Base-by-base conservation (phyloP, 257 asterid species). In the Ligustrum vulgare region DNA sequence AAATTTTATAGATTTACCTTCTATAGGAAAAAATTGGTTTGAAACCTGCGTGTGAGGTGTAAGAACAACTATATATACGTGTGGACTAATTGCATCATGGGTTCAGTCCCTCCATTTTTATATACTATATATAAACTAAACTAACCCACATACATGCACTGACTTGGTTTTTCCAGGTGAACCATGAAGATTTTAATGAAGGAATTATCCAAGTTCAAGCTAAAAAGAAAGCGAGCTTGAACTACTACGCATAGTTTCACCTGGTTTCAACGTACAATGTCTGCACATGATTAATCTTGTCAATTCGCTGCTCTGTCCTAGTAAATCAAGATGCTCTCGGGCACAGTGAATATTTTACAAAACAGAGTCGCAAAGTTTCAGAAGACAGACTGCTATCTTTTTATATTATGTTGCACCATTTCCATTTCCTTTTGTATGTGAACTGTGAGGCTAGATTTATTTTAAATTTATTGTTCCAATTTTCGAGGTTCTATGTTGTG, bases 161-260 rank as follows among this genome's bases (percentile, higher is more conserved):
- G 15, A 56, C 65, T 37, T 68, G 22, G 13, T 11, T 75, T 70
- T 54, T 28, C 32, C 80, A 91, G 98, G 98, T 93, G 79, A 93
- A 88, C 81, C 98, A 93, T 56, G 98, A 93, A 82, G 98, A 93
- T 83, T 93, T 90, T 72, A 93, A 93, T 43, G 98, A 91, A 85
- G 98, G 98, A 31, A 93, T 91, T 66, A 93, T 93, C 63, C 98
- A 91, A 91, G 98, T 93, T 81, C 97, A 93, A 84, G 98, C 97
- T 0, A 93, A 93, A 82, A 91, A 91, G 91, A 91, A 93, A 83
- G 90, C 93, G 79, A 88, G 97, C 89, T 83, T 89, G 72, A 89
- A 89, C 83, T 93, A 91, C 87, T 93, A 89, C 62, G 98, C 96
- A 0, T 91, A 93, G 85, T 63, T 68, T 8, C 28, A 10, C 33